These are phyloP conservation scores for Saccharomyces jurei DNA, from an alignment of 805 yeast genomes.

Conservation along the genomic window DNA sequence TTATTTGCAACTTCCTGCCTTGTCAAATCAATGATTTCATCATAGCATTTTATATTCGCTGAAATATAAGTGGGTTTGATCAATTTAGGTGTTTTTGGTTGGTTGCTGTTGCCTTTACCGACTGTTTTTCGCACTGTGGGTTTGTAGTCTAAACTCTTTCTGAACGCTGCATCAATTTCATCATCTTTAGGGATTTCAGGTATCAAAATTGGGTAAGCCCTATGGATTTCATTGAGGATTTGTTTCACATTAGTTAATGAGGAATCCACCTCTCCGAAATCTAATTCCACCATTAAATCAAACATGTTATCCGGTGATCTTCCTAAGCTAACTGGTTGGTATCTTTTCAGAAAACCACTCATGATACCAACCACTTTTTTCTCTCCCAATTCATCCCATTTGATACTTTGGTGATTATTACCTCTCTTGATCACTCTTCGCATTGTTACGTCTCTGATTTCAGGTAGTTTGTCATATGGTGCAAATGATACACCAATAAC, in stretches of 20 bases:
- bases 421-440: conserved; percentile 63
- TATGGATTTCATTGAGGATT: conserved; percentile 35
- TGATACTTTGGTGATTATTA: conserved; percentile 81
- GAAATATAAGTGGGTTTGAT: conserved; percentile 41
- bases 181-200: conserved; percentile 36
- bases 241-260: conserved; percentile 42
- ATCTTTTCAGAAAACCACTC: conserved; percentile 64
- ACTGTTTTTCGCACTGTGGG: conserved; percentile 42
- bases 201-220: conserved; percentile 39
- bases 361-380: conserved; percentile 52
- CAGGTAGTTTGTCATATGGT: conserved; percentile 31
- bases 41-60: conserved; percentile 28
- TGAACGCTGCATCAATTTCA: conserved; percentile 40
- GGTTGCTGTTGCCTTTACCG: conserved; percentile 8
- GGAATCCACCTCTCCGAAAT: conserved; percentile 36
- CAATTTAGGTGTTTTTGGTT: conserved; percentile 8
- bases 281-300: conserved; percentile 55
- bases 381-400: conserved; percentile 40
- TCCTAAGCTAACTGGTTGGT: conserved; percentile 46
- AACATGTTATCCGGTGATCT: conserved; percentile 57
- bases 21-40: conserved; percentile 8
- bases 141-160: conserved; percentile 43
- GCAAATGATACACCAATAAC: conserved; percentile 66
- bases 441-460: conserved; percentile 45
- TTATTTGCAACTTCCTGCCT: background rate